phyloP scores from a whole-genome alignment of 768 basidiomycete genomes.

The Termitomyces eurrhizus region DNA sequence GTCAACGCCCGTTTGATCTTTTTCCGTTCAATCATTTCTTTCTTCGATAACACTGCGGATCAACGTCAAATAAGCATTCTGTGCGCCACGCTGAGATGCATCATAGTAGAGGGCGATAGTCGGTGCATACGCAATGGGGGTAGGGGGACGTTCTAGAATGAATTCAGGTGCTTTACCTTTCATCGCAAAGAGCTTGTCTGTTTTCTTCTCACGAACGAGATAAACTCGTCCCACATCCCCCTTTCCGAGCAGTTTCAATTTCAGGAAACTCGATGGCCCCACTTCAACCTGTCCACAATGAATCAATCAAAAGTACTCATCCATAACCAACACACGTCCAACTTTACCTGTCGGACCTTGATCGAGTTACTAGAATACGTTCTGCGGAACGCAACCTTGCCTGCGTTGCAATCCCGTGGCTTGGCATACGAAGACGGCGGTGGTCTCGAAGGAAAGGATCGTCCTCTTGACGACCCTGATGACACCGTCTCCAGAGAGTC shows the following conservation, averaged over 20 bases:
- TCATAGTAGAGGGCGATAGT: neutral
- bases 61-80: conserved; percentile 32
- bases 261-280: conserved; percentile 88
- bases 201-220: conserved; percentile 97
- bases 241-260: conserved; percentile 97
- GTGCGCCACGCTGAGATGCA: conserved; percentile 27
- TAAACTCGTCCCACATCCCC: conserved; percentile 99
- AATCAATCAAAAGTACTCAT: conserved; percentile 6
- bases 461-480: conserved; percentile 66
- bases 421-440: conserved; percentile 37
- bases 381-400: conserved; percentile 75
- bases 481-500: conserved; percentile 78
- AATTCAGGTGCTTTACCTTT: conserved; percentile 67
- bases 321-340: conserved; percentile 3
- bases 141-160: conserved; percentile 18
- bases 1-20: conserved; percentile 99
- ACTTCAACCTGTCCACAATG: conserved; percentile 73
- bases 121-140: conserved; percentile 13
- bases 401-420: conserved; percentile 39
- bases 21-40: conserved; percentile 99
- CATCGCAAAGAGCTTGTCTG: conserved; percentile 95
- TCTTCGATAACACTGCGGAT: conserved; percentile 87
- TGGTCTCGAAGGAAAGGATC: conserved; percentile 32
- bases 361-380: conserved; percentile 99
- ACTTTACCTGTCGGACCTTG: conserved; percentile 80